These are phyloP conservation scores for Fistulifera pelliculosa DNA, from an alignment of 108 stramenopile genomes.

Conservation along the genomic window DNA sequence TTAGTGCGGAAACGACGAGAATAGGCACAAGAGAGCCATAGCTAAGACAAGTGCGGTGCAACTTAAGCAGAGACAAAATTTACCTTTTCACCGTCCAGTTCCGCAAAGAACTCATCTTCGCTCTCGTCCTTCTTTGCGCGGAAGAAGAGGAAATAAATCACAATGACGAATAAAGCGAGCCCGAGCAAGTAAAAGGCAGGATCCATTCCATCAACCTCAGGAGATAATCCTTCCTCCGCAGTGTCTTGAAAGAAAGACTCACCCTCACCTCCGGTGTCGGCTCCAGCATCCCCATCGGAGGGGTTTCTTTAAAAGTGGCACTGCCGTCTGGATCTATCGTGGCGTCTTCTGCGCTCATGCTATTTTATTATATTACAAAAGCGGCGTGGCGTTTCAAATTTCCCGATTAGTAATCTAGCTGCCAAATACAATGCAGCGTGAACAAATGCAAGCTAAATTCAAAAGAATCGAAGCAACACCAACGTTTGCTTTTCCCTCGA, in stretches of 20 bases:
- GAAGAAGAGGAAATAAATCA: constrained; percentile 37
- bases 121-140: constrained; percentile 35
- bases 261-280: constrained; percentile 22
- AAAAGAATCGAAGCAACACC: too few relatives aligned
- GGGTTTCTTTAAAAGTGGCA: constrained; percentile 47
- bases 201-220: constrained; percentile 43
- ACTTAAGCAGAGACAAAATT: constrained; percentile 3
- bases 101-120: constrained; percentile 69
- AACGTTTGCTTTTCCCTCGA: too few relatives aligned
- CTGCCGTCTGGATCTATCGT: constrained; percentile 79
- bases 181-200: constrained; percentile 71
- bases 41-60: background rate
- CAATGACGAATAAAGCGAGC: constrained; percentile 32
- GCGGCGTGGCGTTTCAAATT: too few relatives aligned
- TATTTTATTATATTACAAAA: too few relatives aligned
- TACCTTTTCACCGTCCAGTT: constrained; percentile 80
- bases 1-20: too few relatives aligned
- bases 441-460: too few relatives aligned
- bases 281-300: constrained; percentile 11
- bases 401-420: too few relatives aligned
- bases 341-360: constrained; percentile 24
- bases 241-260: constrained; percentile 14
- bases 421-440: too few relatives aligned
- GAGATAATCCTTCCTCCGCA: constrained; percentile 18
- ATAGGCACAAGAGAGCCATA: background rate